Evolutionary conservation across 2,329 filamentous ascomycete genomes (phyloP).

Genomic region (Eurotiales sp.): DNA sequence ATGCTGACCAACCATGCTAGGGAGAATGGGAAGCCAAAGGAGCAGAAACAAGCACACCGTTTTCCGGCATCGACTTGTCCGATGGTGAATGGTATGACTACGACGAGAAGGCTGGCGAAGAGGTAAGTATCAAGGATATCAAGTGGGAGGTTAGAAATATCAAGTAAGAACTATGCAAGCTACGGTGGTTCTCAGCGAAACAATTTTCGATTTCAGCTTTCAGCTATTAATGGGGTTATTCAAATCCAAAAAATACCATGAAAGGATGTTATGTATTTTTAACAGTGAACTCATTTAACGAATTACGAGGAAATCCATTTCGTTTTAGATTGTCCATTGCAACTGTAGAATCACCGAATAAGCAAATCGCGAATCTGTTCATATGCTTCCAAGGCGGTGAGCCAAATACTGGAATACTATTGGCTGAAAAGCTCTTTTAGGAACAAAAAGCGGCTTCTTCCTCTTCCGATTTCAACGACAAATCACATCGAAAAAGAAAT

Average conservation of each 20-base stretch:
- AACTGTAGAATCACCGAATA: no score
- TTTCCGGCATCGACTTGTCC: conserved; percentile 72
- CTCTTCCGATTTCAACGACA: not conserved
- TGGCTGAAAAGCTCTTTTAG: conserved; percentile 12
- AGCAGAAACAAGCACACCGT: conserved; percentile 74
- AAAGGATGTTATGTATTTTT: not conserved
- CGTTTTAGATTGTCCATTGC: no score
- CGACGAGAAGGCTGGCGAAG: conserved; percentile 86
- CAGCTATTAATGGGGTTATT: not conserved
- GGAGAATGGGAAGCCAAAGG: conserved; percentile 89
- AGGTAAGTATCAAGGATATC: conserved; percentile 87
- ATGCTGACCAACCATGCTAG: conserved; percentile 46
- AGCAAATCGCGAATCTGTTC: no score
- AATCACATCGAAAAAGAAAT: not conserved
- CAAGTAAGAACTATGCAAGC: conserved; percentile 37
- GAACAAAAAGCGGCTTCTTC: not conserved
- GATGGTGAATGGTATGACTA: conserved; percentile 99
- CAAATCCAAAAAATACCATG: conserved; percentile 7
- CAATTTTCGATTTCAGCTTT: not conserved
- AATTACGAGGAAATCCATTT: no score
- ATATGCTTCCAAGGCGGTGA: conserved; percentile 8
- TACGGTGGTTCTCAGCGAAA: not conserved
- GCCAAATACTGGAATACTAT: not conserved
- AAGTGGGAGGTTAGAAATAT: conserved; percentile 79
- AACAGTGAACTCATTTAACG: no score